Conservation (phyloP, 495 filamentous ascomycete genomes). For the Xeromyces bisporus region DNA sequence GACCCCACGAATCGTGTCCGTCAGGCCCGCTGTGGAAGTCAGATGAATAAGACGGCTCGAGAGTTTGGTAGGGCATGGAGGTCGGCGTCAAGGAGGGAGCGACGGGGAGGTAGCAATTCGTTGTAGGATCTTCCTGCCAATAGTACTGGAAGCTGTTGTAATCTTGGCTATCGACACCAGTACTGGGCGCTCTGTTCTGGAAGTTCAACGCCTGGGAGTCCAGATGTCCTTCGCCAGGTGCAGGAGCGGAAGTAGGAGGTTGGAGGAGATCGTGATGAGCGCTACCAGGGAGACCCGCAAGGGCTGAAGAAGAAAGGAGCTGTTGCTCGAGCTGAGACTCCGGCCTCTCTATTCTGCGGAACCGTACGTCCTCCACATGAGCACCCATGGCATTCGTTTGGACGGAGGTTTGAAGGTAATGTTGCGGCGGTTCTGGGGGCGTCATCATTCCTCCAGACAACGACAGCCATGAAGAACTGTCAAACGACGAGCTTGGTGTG, state of each 20-base stretch:
- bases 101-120: constrained; percentile 6
- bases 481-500: constrained; percentile 10
- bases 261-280: constrained; percentile 37
- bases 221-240: constrained; percentile 16
- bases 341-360: constrained; percentile 15
- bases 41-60: constrained; percentile 2
- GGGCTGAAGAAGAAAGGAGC: constrained; percentile 12
- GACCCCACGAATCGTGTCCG: constrained; percentile 7
- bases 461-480: constrained; percentile 26
- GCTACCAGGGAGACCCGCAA: constrained; percentile 37
- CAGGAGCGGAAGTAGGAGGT: constrained; percentile 11
- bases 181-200: constrained; percentile 5
- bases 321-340: no score
- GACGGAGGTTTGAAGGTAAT: constrained; percentile 47
- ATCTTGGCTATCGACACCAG: constrained; percentile 1
- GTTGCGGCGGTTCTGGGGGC: constrained; percentile 29
- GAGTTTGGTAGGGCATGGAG: constrained; percentile 1
- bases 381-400: constrained; percentile 16
- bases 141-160: constrained; percentile 6
- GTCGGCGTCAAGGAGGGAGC: constrained; percentile 4
- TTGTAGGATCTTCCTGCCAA: constrained; percentile 8
- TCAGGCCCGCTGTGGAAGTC: constrained; percentile 3
- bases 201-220: constrained; percentile 29
- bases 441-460: constrained; percentile 38
- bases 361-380: constrained; percentile 15